Percentiles rank a stretch among this genome's conserved stretches.
These are phyloP conservation scores for Backusella liffmaniae DNA, from an alignment of 192 early-diverging fungal species.

Conservation along the genomic window DNA sequence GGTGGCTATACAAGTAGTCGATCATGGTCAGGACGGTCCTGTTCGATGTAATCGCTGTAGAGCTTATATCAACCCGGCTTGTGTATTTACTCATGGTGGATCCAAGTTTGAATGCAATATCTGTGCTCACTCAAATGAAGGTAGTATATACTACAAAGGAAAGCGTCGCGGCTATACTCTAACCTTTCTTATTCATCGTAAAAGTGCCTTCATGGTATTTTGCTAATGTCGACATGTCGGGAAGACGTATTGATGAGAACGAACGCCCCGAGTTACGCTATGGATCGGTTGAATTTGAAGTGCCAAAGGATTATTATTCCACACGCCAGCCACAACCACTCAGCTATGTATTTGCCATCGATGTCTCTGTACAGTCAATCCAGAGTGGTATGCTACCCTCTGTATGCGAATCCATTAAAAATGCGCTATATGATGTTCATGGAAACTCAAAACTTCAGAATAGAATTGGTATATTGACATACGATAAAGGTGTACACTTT, in stretches of 20 bases:
- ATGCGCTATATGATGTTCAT: slow-evolving; percentile 61
- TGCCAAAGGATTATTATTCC: slow-evolving; percentile 69
- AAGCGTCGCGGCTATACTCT: neutral
- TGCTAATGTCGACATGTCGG: slow-evolving; percentile 92
- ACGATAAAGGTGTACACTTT: slow-evolving; percentile 90
- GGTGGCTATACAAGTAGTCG: slow-evolving; percentile 80
- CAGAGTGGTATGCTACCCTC: slow-evolving; percentile 81
- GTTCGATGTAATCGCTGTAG: slow-evolving; percentile 90
- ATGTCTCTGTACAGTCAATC: slow-evolving; percentile 88
- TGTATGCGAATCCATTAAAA: slow-evolving; percentile 66
- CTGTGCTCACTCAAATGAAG: slow-evolving; percentile 83
- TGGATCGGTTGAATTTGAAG: slow-evolving; percentile 93
- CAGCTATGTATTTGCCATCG: slow-evolving; percentile 92
- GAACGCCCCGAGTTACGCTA: slow-evolving; percentile 87
- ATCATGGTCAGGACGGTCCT: slow-evolving; percentile 89
- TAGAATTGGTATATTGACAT: slow-evolving; percentile 89
- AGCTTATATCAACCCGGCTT: slow-evolving; percentile 92
- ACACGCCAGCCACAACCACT: slow-evolving; percentile 66
- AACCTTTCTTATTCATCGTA: neutral
- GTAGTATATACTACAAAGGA: slow-evolving; percentile 27
- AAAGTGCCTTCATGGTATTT: slow-evolving; percentile 87
- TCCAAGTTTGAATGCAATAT: slow-evolving; percentile 91
- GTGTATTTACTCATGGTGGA: slow-evolving; percentile 88
- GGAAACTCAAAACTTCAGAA: slow-evolving; percentile 31
- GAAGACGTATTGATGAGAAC: slow-evolving; percentile 81